Base-by-base conservation (phyloP, 228 moss, liverwort and hornwort species). In the Sphagnum magellanicum region DNA sequence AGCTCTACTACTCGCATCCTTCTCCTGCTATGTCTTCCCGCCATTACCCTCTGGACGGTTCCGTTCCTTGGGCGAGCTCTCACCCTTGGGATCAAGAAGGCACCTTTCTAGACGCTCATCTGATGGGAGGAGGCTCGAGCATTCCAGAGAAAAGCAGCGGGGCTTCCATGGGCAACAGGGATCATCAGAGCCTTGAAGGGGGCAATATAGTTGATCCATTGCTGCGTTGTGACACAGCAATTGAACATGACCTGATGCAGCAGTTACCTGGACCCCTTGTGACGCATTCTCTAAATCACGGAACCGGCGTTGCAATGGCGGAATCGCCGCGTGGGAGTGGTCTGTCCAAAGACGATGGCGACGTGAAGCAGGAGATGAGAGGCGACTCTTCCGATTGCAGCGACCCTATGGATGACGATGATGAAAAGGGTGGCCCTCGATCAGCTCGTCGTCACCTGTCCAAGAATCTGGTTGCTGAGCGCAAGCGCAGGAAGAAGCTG, bases 301-400 rank as follows among this genome's bases (percentile, higher is more conserved):
- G 75, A 79, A 32, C 32, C 32, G 32, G 32, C 32, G 81, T 74
- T 53, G 74, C 80, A 15, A 49, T 84, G 80, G 86, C 84, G 61
- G 94, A 90, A 73, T 86, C 93, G 49, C 87, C 90, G 7, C 75
- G 84, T 64, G 89, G 78, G 70, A 89, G 87, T 70, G 85, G 79
- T 50, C 8, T 92, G 61, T 89, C 92, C 16, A 92, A 92, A 80
- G 94, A 94, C 63, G 90, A 81, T 53, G 87, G 88, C 3, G 98
- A 94, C 64, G 89, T 92, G 53, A 98, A 98, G 86, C 90, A 90
- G 83, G 98, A 94, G 72, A 81, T 92, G 81, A 85, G 94, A 72
- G 94, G 92, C 17, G 98, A 98, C 67, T 98, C 98, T 50, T 98
- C 98, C 0, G 98, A 98, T 77, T 93, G 98, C 72, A 98, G 98